Conservation (phyloP, 768 basidiomycete genomes). For the Leccinellum rugosiceps region DNA sequence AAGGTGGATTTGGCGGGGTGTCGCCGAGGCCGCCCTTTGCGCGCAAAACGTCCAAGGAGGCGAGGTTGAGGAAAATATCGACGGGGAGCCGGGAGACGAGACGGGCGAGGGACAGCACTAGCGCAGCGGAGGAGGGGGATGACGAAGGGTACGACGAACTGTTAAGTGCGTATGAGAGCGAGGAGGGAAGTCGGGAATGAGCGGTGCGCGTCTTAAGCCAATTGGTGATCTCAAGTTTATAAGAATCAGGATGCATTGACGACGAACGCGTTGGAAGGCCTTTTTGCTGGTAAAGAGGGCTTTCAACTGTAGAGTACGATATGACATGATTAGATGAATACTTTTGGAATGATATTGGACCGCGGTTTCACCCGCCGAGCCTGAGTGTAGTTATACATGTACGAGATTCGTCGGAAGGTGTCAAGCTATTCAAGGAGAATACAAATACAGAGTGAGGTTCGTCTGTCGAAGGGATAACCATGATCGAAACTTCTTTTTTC, state of each 20-base stretch:
- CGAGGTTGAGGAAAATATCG: conserved; percentile 47
- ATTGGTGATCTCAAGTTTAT: background rate
- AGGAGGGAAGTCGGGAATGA: conserved; percentile 44
- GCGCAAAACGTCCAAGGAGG: conserved; percentile 31
- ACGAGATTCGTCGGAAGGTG: background rate
- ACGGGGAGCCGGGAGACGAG: conserved; percentile 37
- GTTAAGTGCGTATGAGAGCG: conserved; percentile 80
- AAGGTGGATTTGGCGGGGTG: conserved; percentile 1
- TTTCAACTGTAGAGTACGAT: background rate
- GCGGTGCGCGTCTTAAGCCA: background rate
- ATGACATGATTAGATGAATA: background rate
- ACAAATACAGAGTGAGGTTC: background rate
- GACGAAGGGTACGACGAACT: conserved; percentile 75
- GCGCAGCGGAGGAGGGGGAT: conserved; percentile 70
- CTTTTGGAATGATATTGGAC: background rate
- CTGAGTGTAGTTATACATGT: background rate
- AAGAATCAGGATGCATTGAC: background rate
- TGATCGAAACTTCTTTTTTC: too few species aligned
- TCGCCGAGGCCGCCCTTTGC: conserved; percentile 23
- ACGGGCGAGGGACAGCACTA: conserved; percentile 46
- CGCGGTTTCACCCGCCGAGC: background rate
- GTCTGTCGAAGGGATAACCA: background rate
- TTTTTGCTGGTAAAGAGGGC: conserved; percentile 1
- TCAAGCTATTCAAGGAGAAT: too few species aligned
- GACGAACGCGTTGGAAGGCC: background rate